Evolutionary conservation across 73 alveolate species (phyloP), one percentile per base, ranked within the genome.

Genomic region (Durusdinium trenchii): DNA sequence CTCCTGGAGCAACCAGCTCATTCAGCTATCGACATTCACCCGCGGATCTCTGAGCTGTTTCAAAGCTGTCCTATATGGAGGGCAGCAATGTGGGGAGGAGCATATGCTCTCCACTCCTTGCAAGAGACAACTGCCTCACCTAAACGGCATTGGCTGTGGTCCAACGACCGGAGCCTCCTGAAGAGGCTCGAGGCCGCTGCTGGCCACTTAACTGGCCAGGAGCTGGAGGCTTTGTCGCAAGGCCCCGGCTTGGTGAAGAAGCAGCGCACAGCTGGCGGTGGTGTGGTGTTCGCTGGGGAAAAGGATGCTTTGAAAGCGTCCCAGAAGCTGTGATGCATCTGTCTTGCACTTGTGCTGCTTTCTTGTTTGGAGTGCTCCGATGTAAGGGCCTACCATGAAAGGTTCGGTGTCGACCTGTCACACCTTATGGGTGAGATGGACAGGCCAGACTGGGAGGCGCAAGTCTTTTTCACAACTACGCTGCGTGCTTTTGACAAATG

Each of bases 1-100:
- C 76, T 84, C 38, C 52, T 84, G 38, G 94, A 84, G 23, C 94
- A 84, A 75, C 94, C 94, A 0, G 42, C 16, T 9, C 71, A 62
- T 12, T 23, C 48, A 4, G 36, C 75, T 16, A 50, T 52, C 0
- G n/a, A 14, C 20, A 50, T 32, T 7, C 76, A 84, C 47, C 94
- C 94, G 3, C 6, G 76, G 54, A n/a, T 51, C 26, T 26, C 26
- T 6, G 42, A 4, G 0, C 6, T 84, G 10, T 36, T 48, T 23
- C 36, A 14, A 0, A 0, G 0, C 54, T 28, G n/a, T 23, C 47
- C 7, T 14, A 52, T 84, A 16, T 84, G 0, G 42, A n/a, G 38
- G n/a, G 18, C 42, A 3, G 10, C 54, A 6, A 51, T 84, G 5
- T 84, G 75, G 76, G 76, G 75, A 1, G 94, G 94, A 6, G 36